phyloP scores from a whole-genome alignment of 495 filamentous ascomycete genomes.

The Penicillium bovifimosum region DNA sequence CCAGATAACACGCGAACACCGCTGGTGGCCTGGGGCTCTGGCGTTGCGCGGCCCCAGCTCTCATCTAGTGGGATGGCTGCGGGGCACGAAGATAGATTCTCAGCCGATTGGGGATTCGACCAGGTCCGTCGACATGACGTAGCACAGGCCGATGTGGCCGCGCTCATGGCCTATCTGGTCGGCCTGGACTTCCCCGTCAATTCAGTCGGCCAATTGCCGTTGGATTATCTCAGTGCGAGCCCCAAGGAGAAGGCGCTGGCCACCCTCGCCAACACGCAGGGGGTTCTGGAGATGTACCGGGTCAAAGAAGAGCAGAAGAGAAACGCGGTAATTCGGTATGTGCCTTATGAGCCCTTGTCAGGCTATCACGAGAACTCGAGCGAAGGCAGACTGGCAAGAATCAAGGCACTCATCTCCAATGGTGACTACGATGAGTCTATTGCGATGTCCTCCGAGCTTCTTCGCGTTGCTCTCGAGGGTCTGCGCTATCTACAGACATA shows the following conservation, averaged over 20 bases:
- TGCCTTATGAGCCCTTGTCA: slow-evolving; percentile 59
- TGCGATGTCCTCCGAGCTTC: slow-evolving; percentile 63
- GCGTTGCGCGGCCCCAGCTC: slow-evolving; percentile 69
- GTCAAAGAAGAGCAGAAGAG: slow-evolving; percentile 90
- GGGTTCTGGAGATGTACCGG: slow-evolving; percentile 93
- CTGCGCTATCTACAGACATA: slow-evolving; percentile 92
- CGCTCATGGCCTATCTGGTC: slow-evolving; percentile 93
- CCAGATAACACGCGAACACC: slow-evolving; percentile 96
- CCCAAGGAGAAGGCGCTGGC: slow-evolving; percentile 77
- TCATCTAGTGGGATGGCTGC: slow-evolving; percentile 49
- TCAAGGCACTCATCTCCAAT: slow-evolving; percentile 60
- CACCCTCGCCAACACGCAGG: slow-evolving; percentile 75
- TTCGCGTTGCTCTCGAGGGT: slow-evolving; percentile 73
- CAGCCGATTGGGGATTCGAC: slow-evolving; percentile 79
- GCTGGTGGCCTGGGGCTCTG: slow-evolving; percentile 90
- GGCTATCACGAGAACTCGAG: slow-evolving; percentile 54
- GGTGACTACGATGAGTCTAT: slow-evolving; percentile 71
- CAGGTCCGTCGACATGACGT: slow-evolving; percentile 84
- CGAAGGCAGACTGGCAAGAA: slow-evolving; percentile 60
- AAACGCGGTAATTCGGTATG: slow-evolving; percentile 66
- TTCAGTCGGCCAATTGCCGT: slow-evolving; percentile 88
- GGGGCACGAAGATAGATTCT: slow-evolving; percentile 91
- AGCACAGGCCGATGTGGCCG: slow-evolving; percentile 89
- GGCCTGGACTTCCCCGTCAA: slow-evolving; percentile 92
- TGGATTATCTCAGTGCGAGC: slow-evolving; percentile 70